Evolutionary conservation across 164 flowering plant species (phyloP).

Genomic region (Aristolochia californica): DNA sequence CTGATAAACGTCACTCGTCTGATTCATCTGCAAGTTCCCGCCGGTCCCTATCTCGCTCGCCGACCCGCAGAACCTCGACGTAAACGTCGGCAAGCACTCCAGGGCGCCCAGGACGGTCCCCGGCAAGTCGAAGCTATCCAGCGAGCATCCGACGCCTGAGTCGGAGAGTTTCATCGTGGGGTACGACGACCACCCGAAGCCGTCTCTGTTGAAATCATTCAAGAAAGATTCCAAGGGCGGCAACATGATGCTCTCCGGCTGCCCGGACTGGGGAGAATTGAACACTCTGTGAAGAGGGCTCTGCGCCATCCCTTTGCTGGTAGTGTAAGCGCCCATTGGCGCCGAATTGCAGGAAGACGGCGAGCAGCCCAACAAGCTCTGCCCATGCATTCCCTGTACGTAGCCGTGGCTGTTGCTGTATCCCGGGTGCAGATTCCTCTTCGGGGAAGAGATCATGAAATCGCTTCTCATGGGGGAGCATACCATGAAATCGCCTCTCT

Average conservation of each 20-base stretch:
- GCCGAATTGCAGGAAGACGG: slow-evolving; percentile 27
- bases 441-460: slow-evolving; percentile 58
- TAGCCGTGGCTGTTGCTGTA: slow-evolving; percentile 18
- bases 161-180: no score
- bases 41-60: slow-evolving; percentile 7
- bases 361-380: slow-evolving; percentile 24
- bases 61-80: slow-evolving; percentile 25
- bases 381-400: slow-evolving; percentile 26
- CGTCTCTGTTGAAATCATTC: slow-evolving; percentile 28
- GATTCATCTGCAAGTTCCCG: slow-evolving; percentile 19
- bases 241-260: slow-evolving; percentile 23
- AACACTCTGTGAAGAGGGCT: slow-evolving; percentile 46
- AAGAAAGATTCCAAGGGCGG: slow-evolving; percentile 36
- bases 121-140: slow-evolving; percentile 22
- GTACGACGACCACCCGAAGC: slow-evolving; percentile 6
- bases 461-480: slow-evolving; percentile 22
- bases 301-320: slow-evolving; percentile 30
- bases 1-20: slow-evolving; percentile 25
- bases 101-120: slow-evolving; percentile 15
- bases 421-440: slow-evolving; percentile 14
- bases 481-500: slow-evolving; percentile 19
- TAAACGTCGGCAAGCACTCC: slow-evolving; percentile 17
- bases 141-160: slow-evolving; percentile 9
- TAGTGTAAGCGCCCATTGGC: slow-evolving; percentile 23
- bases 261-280: slow-evolving; percentile 36